Evolutionary conservation across 257 asterid genomes (phyloP).

Genomic region (Rhazya stricta): DNA sequence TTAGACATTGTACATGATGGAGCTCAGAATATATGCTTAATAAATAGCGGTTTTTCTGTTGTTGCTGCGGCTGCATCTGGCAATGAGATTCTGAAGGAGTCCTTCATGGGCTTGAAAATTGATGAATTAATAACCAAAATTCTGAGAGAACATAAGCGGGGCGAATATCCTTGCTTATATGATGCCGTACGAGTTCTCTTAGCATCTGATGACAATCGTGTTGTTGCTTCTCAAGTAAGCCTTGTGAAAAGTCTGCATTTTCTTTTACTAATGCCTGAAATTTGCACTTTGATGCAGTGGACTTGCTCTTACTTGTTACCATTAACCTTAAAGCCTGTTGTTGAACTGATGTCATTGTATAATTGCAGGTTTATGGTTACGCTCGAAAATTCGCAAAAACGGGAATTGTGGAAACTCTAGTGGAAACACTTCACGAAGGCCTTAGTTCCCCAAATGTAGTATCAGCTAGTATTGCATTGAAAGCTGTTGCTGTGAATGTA

Average conservation of each 20-base stretch:
- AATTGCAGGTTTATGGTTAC: conserved; percentile 75
- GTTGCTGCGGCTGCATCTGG: conserved; percentile 86
- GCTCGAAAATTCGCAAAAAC: conserved; percentile 77
- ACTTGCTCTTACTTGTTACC: neutral
- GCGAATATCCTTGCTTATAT: conserved; percentile 57
- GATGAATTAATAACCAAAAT: conserved; percentile 62
- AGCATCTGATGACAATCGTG: conserved; percentile 84
- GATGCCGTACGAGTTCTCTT: conserved; percentile 72
- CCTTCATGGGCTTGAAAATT: conserved; percentile 73
- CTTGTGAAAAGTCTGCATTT: conserved; percentile 4
- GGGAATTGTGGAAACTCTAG: conserved; percentile 69
- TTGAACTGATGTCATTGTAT: neutral
- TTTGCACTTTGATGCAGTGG: neutral
- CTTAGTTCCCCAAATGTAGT: conserved; percentile 52
- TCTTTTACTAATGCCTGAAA: neutral
- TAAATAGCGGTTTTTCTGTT: conserved; percentile 69
- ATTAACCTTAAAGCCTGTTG: neutral
- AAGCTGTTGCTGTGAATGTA: conserved; percentile 87
- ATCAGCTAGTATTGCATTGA: conserved; percentile 78
- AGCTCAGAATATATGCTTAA: conserved; percentile 41
- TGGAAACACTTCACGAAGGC: conserved; percentile 74
- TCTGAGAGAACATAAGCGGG: conserved; percentile 52
- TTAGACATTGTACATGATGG: conserved; percentile 45
- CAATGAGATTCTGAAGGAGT: conserved; percentile 86
- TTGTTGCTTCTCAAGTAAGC: conserved; percentile 88